Evolutionary conservation across 805 yeast genomes (phyloP), one percentile per base, ranked within the genome.

Genomic region (Starmerella roubikii): DNA sequence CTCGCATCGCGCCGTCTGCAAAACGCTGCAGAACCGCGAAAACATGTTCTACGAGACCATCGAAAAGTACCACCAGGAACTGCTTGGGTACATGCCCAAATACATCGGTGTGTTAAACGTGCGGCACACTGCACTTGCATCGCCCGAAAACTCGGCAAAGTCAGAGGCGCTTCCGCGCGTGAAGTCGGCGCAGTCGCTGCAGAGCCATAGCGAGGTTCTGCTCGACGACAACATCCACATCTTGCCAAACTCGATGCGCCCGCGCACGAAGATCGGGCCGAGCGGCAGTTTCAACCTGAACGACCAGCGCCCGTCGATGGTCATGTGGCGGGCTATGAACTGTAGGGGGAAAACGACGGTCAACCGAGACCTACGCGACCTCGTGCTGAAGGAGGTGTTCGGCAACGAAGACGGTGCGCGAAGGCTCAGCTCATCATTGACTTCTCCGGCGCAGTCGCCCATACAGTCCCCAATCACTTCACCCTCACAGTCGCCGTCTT

Each of bases 101-200:
- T 91, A 91, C 57, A 82, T 88, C 39, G 98, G 98, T 6, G 96
- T 88, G 1, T 63, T 88, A 40, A 88, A 88, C 56, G 97, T 88
- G 4, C 69, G 97, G 41, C 88, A 85, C 55, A 69, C 74, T 51
- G 42, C 64, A 6, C 18, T 44, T 3, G 28, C 39, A 2, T 20
- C 11, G 10, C 31, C 20, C 18, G 20, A n/a, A 9, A 25, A n/a
- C 6, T n/a, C 21, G 10, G 17, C 18, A 15, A n/a, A n/a, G n/a
- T n/a, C n/a, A n/a, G n/a, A 38, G 13, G 15, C 13, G 6, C 18
- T 34, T 1, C 37, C 46, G 3, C 34, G 40, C 2, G 35, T 39
- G 19, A 35, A 35, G 19, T 40, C 45, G 6, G 65, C 74, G 10
- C 81, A 88, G 3, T 32, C 42, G n/a, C 22, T 43, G 8, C 29